phyloP scores from a whole-genome alignment of 768 basidiomycete genomes.

The Psilocybe cubensis region DNA sequence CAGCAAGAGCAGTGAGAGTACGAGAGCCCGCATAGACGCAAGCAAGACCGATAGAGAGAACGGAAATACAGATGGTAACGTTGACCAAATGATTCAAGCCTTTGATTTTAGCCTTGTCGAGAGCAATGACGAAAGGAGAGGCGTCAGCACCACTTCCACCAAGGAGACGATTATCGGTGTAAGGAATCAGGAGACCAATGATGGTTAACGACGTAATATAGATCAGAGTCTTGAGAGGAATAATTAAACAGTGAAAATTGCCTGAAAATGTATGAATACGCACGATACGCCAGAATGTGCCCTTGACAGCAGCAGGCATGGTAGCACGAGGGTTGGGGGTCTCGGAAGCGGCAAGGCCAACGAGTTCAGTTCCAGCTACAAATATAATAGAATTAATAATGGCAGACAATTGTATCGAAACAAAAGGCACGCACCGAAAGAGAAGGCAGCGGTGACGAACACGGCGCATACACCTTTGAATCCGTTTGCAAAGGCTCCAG shows the following conservation, averaged over 20 bases:
- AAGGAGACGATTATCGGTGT: slow-evolving; percentile 37
- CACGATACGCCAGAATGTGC: slow-evolving; percentile 52
- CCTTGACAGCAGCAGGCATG: slow-evolving; percentile 49
- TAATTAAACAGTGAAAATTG: not conserved
- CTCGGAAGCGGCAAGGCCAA: slow-evolving; percentile 49
- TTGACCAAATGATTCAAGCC: slow-evolving; percentile 48
- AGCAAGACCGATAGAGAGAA: slow-evolving; percentile 48
- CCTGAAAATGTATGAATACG: slow-evolving; percentile 10
- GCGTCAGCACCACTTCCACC: slow-evolving; percentile 43
- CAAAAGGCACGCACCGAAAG: slow-evolving; percentile 32
- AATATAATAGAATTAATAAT: not conserved
- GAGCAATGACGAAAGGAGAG: slow-evolving; percentile 50
- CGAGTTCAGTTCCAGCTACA: slow-evolving; percentile 48
- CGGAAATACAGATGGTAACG: slow-evolving; percentile 47
- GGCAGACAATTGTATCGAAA: not conserved
- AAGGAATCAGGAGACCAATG: slow-evolving; percentile 45
- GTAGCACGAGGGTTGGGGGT: slow-evolving; percentile 48
- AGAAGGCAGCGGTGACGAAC: slow-evolving; percentile 51
- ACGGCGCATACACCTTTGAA: slow-evolving; percentile 50
- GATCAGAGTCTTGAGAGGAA: slow-evolving; percentile 39
- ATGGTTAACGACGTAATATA: slow-evolving; percentile 47
- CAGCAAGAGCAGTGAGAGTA: slow-evolving; percentile 47
- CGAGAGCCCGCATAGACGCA: slow-evolving; percentile 50
- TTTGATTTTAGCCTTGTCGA: slow-evolving; percentile 41
- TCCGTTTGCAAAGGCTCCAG: slow-evolving; percentile 47